A percentile compares a stretch with the other conserved stretches of the same genome.
These are phyloP conservation scores for Fomitopsis pinicola DNA, from an alignment of 1,284 basidiomycete genomes.

Conservation along the genomic window DNA sequence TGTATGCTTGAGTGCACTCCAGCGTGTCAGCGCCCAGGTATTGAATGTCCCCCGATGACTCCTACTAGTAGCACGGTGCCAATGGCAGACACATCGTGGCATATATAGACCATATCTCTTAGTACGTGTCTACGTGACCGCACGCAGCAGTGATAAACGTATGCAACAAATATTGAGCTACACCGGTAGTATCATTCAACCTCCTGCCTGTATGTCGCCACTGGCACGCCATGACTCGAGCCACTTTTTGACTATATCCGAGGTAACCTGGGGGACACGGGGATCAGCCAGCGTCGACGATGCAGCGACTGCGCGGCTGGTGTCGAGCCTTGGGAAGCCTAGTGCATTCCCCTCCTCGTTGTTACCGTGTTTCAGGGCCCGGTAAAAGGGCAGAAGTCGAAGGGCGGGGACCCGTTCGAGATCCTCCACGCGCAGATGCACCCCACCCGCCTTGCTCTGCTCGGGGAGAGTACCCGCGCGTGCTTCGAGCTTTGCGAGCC, in stretches of 20 bases:
- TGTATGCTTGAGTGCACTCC: too few species aligned
- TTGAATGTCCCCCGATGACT: too few species aligned
- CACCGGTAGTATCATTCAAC: too few species aligned
- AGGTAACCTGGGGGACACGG: background rate
- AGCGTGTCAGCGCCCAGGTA: too few species aligned
- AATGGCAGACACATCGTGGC: too few species aligned
- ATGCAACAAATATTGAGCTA: too few species aligned
- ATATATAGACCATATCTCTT: too few species aligned
- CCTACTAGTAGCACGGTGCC: too few species aligned
- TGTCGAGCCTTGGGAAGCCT: background rate
- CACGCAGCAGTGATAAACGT: too few species aligned
- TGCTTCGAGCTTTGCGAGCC: constrained; percentile 15
- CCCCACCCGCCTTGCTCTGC: background rate
- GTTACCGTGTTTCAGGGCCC: background rate
- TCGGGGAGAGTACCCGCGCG: background rate
- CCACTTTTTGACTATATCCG: background rate
- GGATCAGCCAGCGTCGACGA: constrained; percentile 1
- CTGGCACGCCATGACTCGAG: background rate
- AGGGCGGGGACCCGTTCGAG: background rate
- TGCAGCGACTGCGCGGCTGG: background rate
- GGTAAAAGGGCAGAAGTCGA: background rate
- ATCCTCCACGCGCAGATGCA: background rate
- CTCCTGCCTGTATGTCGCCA: background rate
- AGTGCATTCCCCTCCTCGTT: background rate
- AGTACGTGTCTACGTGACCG: too few species aligned